Base-by-base conservation (phyloP, 257 asterid species). In the Ocimum tenuiflorum region DNA sequence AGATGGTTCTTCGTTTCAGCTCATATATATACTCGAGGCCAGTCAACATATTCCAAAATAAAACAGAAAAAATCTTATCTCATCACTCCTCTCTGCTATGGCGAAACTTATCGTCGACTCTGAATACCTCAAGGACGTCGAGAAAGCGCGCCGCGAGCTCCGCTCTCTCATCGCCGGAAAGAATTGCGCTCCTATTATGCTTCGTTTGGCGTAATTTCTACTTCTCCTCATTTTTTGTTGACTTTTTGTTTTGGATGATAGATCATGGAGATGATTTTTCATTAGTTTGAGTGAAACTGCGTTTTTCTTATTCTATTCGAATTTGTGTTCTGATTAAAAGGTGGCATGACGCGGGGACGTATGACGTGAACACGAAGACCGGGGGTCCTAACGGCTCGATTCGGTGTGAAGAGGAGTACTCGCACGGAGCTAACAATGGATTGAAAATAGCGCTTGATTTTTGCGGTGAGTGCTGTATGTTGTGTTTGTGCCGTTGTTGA, bases 301-400 rank as follows among this genome's bases (percentile, higher is more conserved):
- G 2, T 27, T 27, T 27, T 27, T 27, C 4, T 27, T 4, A 27
- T 27, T 27, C 2, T 27, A 27, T 27, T 27, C 31, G 31, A 4
- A 27, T 27, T n/a, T 27, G 31, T 27, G 31, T 27, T 27, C 31
- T 27, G 43, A 67, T 65, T 60, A 92, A n/a, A n/a, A n/a, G 99
- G 41, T 92, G 99, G 99, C 99, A 92, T 74, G 99, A 89, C 62
- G 97, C 97, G 31, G 96, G 97, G 76, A 88, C 99, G n/a, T 90
- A 90, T 42, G 99, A 90, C 38, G 91, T 71, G 71, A 86, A 78
- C 19, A 76, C 91, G 22, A 88, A 87, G 70, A 90, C 96, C 8
- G 99, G 97, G 42, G 97, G 97, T 60, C 91, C 96, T 36, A 90
- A 90, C 64, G 95, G 95, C 73, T 90, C 99, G 15, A 90, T 92